These are phyloP conservation scores for Cordyceps pruinosa DNA, from an alignment of 2,329 filamentous ascomycete species.

Conservation along the genomic window DNA sequence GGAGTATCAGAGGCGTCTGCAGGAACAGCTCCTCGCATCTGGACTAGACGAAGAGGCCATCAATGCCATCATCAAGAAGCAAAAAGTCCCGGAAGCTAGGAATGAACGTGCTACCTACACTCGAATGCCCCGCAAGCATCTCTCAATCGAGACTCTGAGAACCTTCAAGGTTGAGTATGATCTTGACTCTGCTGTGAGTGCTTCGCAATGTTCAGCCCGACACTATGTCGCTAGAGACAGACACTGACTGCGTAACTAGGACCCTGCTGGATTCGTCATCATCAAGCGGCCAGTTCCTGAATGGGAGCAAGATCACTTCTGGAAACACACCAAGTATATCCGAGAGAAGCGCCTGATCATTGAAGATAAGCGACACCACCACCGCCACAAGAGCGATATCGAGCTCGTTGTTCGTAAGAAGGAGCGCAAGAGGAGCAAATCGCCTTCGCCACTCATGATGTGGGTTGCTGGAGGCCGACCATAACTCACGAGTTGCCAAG, in stretches of 20 bases:
- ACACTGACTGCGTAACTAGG: conserved; percentile 38
- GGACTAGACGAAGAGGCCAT: conserved; percentile 55
- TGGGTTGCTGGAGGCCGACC: conserved; percentile 46
- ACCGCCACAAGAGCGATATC: conserved; percentile 45
- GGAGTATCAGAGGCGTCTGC: conserved; percentile 48
- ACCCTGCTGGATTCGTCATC: conserved; percentile 62
- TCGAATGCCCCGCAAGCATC: conserved; percentile 53
- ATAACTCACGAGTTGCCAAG: not conserved
- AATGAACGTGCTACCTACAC: conserved; percentile 49
- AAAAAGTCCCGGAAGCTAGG: conserved; percentile 34
- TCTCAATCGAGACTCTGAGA: conserved; percentile 55
- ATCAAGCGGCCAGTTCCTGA: conserved; percentile 69
- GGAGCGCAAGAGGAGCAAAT: conserved; percentile 49
- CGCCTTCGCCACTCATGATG: conserved; percentile 46
- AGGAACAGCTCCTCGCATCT: conserved; percentile 51
- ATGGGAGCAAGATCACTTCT: conserved; percentile 63
- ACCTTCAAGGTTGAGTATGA: conserved; percentile 51
- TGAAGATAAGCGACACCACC: conserved; percentile 38
- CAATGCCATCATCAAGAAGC: conserved; percentile 50
- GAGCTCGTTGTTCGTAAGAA: conserved; percentile 45
- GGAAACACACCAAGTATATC: conserved; percentile 60
- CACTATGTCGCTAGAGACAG: not conserved
- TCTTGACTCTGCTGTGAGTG: conserved; percentile 44
- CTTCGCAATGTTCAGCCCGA: not conserved
- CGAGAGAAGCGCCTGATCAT: conserved; percentile 50